Percentiles rank a stretch among this genome's conserved stretches.
phyloP scores from a whole-genome alignment of 169 alveolate genomes.

The Eimeria acervulina region DNA sequence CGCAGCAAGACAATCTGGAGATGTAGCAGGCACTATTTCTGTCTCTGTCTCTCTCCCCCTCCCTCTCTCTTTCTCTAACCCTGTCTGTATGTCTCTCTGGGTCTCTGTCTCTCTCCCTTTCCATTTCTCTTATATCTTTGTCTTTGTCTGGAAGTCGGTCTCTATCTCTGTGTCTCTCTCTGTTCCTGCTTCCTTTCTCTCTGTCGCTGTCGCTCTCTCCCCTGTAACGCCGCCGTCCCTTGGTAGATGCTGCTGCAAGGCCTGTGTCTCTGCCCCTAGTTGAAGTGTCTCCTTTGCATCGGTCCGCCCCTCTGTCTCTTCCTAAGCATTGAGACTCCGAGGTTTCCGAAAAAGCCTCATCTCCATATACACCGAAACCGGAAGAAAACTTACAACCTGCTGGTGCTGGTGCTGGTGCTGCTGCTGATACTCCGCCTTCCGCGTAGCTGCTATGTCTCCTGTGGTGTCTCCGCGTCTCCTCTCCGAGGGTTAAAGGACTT shows the following conservation, averaged over 20 bases:
- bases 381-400: background rate
- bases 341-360: background rate
- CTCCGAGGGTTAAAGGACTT: background rate
- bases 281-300: background rate
- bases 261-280: background rate
- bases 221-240: background rate
- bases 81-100: background rate
- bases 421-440: background rate
- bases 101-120: background rate
- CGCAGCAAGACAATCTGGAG: background rate
- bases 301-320: background rate
- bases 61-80: background rate
- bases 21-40: background rate
- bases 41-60: background rate
- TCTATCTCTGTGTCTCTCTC: background rate
- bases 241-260: background rate
- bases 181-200: background rate
- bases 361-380: background rate
- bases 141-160: background rate
- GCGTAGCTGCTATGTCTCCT: background rate
- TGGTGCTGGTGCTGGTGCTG: slow-evolving; percentile 25
- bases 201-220: background rate
- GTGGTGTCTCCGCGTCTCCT: background rate
- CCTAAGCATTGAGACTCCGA: background rate
- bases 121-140: background rate